A percentile compares a stretch with the other conserved stretches of the same genome.
These are phyloP conservation scores for Candida patagonica DNA, from an alignment of 805 yeast species.

Conservation along the genomic window DNA sequence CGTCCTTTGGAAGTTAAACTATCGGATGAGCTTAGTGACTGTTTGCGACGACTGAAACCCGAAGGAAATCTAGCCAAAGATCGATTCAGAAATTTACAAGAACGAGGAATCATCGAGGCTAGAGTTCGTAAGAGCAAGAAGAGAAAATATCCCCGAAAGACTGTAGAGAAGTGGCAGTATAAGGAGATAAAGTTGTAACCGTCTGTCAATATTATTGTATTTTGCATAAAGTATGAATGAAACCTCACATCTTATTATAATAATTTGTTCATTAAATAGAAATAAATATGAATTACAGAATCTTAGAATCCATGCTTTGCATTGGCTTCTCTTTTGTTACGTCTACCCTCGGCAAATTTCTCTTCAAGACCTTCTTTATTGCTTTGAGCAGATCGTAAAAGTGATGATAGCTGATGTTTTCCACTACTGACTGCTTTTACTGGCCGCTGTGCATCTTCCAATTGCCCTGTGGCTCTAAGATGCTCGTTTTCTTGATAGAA, in stretches of 20 bases:
- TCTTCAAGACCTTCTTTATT: constrained; percentile 28
- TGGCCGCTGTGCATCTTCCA: constrained; percentile 24
- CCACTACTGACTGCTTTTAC: constrained; percentile 26
- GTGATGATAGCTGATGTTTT: constrained; percentile 25
- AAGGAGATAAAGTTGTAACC: constrained; percentile 52
- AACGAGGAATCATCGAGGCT: constrained; percentile 78
- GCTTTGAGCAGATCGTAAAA: constrained; percentile 25
- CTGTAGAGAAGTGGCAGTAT: constrained; percentile 88
- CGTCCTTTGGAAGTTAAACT: constrained; percentile 64
- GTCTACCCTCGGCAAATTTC: constrained; percentile 19
- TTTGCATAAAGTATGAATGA: too few relatives aligned
- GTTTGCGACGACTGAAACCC: constrained; percentile 74
- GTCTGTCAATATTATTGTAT: too few relatives aligned
- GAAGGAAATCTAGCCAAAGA: constrained; percentile 85
- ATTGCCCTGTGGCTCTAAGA: constrained; percentile 27
- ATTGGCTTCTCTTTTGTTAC: constrained; percentile 21
- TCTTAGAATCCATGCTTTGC: constrained; percentile 25
- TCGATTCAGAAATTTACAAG: constrained; percentile 71
- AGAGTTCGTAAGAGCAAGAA: constrained; percentile 60
- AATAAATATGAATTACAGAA: not conserved
- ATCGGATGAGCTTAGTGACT: constrained; percentile 79
- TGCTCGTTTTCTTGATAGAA: constrained; percentile 31
- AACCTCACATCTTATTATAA: too few relatives aligned
- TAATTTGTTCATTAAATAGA: not conserved
- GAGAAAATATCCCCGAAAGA: constrained; percentile 60